Evolutionary conservation across 139 green algal genomes (phyloP).

Genomic region (Picochlorum sp.): DNA sequence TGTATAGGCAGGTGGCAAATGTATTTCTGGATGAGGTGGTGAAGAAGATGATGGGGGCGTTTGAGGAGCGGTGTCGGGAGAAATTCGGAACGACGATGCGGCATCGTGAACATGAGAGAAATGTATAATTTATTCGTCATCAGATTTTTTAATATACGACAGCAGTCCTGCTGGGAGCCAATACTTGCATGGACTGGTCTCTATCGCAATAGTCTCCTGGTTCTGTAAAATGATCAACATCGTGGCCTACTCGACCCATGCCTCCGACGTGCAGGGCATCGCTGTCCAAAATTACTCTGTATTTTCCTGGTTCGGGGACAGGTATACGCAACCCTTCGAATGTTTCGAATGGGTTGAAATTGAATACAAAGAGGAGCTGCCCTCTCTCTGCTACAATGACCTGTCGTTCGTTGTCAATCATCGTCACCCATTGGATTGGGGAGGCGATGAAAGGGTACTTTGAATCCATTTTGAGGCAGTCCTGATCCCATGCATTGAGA

Average conservation of each 20-base stretch:
- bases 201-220: slow-evolving; percentile 41
- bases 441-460: slow-evolving; percentile 43
- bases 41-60: slow-evolving; percentile 72
- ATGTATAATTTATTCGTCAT: slow-evolving; percentile 3
- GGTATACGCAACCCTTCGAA: slow-evolving; percentile 63
- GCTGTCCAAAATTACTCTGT: slow-evolving; percentile 74
- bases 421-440: slow-evolving; percentile 64
- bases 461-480: slow-evolving; percentile 65
- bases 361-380: slow-evolving; percentile 93
- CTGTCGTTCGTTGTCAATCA: slow-evolving; percentile 62
- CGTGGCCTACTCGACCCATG: slow-evolving; percentile 52
- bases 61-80: slow-evolving; percentile 51
- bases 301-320: slow-evolving; percentile 66
- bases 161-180: slow-evolving; percentile 46
- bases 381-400: slow-evolving; percentile 90
- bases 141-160: slow-evolving; percentile 46
- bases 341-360: slow-evolving; percentile 66
- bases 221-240: slow-evolving; percentile 67
- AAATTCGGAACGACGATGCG: neutral
- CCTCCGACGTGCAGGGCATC: slow-evolving; percentile 78
- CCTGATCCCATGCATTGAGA: slow-evolving; percentile 58
- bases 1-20: slow-evolving; percentile 63
- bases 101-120: neutral
- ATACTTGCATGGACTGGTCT: slow-evolving; percentile 43
- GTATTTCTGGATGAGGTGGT: slow-evolving; percentile 76